Evolutionary conservation across 2,329 filamentous ascomycete species (phyloP), one percentile per base, ranked within the genome.

Genomic region (Fusarium marasasianum): DNA sequence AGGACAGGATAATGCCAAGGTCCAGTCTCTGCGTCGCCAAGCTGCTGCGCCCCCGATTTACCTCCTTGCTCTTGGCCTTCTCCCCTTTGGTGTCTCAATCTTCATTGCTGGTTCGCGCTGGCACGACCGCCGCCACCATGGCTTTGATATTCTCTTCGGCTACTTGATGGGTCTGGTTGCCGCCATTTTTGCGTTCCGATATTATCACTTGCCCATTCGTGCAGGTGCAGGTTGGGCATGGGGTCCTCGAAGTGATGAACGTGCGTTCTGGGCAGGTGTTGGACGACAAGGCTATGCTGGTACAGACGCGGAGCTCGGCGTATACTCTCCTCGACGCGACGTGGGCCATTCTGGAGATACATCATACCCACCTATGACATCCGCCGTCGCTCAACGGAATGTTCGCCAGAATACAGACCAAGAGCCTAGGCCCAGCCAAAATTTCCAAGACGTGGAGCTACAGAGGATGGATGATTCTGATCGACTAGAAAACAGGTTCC

Each of bases 131-230:
- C 91, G 94, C 44, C 96, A 98, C 82, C 93, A 96, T 80, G 95
- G 92, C n/a, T 96, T 98, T 80, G 96, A 98, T 74, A 93, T 98
- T 74, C 83, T 98, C 6, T 94, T 93, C 72, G 96, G 96, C n/a
- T 93, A 92, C 63, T 74, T 93, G 18, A 92, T 98, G 71, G 96
- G 96, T 14, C 87, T 92, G 20, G 83, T 91, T 50, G 89, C 89
- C 43, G 89, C 93, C 26, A 91, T 91, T 80, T 91, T 96, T 76
- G 89, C 91, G 7, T 98, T 98, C 85, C 88, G 93, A 31, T 94
- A 92, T 84, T 98, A 98, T 80, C 94, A 98, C 80, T 84, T 96
- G 15, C 94, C 95, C 2, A 91, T 97, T 71, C 78, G 75, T 29
- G 78, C 80, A n/a, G 94, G 94, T 12, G 93, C 92, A 4, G 95